A percentile compares a stretch with the other conserved stretches of the same genome.
Conservation (phyloP, 2,329 filamentous ascomycete species). For the Clarireedia monteithiana region DNA sequence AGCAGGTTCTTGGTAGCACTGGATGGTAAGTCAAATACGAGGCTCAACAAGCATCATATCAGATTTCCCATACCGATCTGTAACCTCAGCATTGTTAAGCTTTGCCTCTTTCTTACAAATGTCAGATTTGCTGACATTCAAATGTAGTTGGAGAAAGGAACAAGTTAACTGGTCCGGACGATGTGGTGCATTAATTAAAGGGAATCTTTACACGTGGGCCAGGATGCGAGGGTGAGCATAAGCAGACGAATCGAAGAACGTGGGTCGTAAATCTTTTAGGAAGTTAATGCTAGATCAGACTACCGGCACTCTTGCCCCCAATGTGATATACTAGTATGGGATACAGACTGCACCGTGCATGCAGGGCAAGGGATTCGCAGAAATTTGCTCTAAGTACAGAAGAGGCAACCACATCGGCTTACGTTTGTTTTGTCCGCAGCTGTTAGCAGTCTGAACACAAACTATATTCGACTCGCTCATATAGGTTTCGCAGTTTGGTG, state of each 20-base stretch:
- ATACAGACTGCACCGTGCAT: background rate
- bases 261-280: too few species aligned
- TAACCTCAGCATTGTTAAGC: constrained; percentile 2
- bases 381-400: too few species aligned
- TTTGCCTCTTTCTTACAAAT: too few species aligned
- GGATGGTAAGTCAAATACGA: constrained; percentile 48
- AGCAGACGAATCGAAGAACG: too few species aligned
- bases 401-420: too few species aligned
- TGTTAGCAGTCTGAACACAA: too few species aligned
- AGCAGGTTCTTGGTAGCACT: constrained; percentile 76
- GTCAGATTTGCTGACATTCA: too few species aligned
- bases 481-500: background rate
- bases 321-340: too few species aligned
- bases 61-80: background rate
- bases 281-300: too few species aligned
- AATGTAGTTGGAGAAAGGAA: constrained; percentile 27
- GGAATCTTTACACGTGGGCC: background rate
- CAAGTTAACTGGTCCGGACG: constrained; percentile 14
- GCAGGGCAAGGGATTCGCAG: background rate
- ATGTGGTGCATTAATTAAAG: constrained; percentile 1
- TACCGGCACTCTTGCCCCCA: too few species aligned
- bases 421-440: too few species aligned
- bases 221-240: background rate
- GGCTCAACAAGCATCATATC: background rate
- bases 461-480: too few species aligned